Conservation (phyloP, 345 rosid genomes). For the Erysimum cheiranthoides region DNA sequence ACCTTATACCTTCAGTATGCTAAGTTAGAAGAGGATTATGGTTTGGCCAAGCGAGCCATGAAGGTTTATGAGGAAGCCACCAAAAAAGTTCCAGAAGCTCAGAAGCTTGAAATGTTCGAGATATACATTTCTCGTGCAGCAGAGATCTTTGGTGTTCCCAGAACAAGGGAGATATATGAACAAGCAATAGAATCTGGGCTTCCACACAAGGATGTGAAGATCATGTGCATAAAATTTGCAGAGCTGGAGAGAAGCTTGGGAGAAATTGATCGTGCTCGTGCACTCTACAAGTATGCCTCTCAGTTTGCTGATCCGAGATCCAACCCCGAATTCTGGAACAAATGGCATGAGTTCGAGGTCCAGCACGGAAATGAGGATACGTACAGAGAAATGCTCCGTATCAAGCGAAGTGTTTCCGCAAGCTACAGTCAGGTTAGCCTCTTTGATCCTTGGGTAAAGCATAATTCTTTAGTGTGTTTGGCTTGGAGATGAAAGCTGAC, state of each 20-base stretch:
- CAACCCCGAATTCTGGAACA: slow-evolving; percentile 86
- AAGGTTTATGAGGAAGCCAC: slow-evolving; percentile 94
- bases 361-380: slow-evolving; percentile 97
- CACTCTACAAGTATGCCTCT: slow-evolving; percentile 78
- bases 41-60: slow-evolving; percentile 97
- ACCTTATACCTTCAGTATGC: slow-evolving; percentile 95
- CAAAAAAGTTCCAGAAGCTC: slow-evolving; percentile 83
- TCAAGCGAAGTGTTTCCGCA: slow-evolving; percentile 89
- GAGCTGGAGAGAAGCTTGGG: slow-evolving; percentile 93
- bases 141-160: slow-evolving; percentile 94
- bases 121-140: slow-evolving; percentile 94
- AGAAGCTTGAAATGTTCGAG: slow-evolving; percentile 88
- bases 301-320: slow-evolving; percentile 94
- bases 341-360: slow-evolving; percentile 95
- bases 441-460: background rate
- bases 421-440: slow-evolving; percentile 84
- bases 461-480: background rate
- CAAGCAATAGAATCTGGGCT: slow-evolving; percentile 96
- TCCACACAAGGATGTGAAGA: slow-evolving; percentile 93
- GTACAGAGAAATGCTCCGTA: slow-evolving; percentile 90
- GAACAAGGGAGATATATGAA: slow-evolving; percentile 93
- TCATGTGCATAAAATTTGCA: slow-evolving; percentile 88
- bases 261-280: slow-evolving; percentile 92
- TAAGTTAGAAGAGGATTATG: slow-evolving; percentile 93
- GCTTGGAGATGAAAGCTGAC: slow-evolving; percentile 14